Conservation (phyloP, 306 rosid genomes). For the Cercis canadensis region DNA sequence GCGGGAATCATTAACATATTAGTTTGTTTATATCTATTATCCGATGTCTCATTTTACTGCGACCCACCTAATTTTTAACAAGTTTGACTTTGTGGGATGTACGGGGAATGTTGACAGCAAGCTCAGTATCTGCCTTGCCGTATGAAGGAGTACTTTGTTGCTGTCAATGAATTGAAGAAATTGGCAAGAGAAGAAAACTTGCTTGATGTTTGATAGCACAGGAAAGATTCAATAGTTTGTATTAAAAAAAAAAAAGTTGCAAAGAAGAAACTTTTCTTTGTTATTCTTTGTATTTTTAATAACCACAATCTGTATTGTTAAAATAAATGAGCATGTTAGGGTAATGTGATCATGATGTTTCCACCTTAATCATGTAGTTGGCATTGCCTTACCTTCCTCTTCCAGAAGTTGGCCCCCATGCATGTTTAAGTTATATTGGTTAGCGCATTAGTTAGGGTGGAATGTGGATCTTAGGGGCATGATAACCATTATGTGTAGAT, state of each 20-base stretch:
- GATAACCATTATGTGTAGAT: constrained; percentile 13
- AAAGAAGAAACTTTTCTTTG: no score
- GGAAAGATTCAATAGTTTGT: no score
- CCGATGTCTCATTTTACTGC: constrained; percentile 14
- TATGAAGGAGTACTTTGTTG: neutral
- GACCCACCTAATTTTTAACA: neutral
- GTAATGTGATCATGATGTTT: neutral
- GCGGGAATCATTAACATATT: constrained; percentile 22
- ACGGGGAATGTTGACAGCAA: neutral
- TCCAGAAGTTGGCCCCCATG: neutral
- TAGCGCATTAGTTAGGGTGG: neutral
- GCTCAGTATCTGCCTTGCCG: neutral
- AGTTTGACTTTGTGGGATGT: constrained; percentile 18
- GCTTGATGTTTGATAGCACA: no score
- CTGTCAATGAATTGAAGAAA: constrained; percentile 10
- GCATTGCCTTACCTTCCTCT: neutral
- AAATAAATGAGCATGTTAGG: neutral
- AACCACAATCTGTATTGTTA: no score
- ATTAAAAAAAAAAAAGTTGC: no score
- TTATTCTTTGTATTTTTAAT: neutral
- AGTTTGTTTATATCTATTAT: neutral
- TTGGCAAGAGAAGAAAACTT: no score
- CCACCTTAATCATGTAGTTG: neutral
- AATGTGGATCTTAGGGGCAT: neutral
- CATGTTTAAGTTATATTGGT: neutral